Base-by-base conservation (phyloP, 1,139 yeast species). In the Suhomyces anneliseae region DNA sequence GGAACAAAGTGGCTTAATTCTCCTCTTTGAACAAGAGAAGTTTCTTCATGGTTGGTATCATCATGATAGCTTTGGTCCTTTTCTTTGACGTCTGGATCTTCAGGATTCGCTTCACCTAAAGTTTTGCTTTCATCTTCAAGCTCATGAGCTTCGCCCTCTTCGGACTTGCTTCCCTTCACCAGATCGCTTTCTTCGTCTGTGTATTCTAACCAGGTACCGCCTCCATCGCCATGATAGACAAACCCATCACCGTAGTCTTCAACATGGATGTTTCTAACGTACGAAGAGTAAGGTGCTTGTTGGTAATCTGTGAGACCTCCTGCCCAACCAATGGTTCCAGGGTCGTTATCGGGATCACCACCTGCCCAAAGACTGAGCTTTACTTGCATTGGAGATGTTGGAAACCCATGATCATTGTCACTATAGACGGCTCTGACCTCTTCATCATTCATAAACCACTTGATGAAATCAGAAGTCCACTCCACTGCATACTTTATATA, bases 271-370 rank as follows among this genome's bases (percentile, higher is more conserved):
- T 66, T 62, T 34, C 54, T 59, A 2, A 69, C 62, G 26, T 47
- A 45, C 78, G 73, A 74, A 6, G 54, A 45, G 46, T 65, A 71
- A 0, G 79, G 79, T 27, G 62, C 53, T 15, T 72, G 61, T 19
- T 60, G 52, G 45, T 70, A 71, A 51, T 70, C 68, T 14, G 76
- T 72, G 33, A 56, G 55, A 12, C 76, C 76, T 2, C 77, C 79
- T 14, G 79, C 71, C 69, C 79, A 69, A 53, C 69, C 72, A 52
- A 77, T 72, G 34, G 80, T 75, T 40, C 79, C 83, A 60, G 76
- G 69, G 7, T 62, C 65, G 47, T 71, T 72, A 12, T 68, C 70
- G 45, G 70, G 64, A 51, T 76, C 79, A 39, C 83, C 80, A 7
- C 60, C 60, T 0, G 71, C 74, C 78, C 78, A 74, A 32, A 72